A percentile compares a stretch with the other conserved stretches of the same genome.
Conservation (phyloP, 495 filamentous ascomycete species). For the Chaetomium cochliodes region DNA sequence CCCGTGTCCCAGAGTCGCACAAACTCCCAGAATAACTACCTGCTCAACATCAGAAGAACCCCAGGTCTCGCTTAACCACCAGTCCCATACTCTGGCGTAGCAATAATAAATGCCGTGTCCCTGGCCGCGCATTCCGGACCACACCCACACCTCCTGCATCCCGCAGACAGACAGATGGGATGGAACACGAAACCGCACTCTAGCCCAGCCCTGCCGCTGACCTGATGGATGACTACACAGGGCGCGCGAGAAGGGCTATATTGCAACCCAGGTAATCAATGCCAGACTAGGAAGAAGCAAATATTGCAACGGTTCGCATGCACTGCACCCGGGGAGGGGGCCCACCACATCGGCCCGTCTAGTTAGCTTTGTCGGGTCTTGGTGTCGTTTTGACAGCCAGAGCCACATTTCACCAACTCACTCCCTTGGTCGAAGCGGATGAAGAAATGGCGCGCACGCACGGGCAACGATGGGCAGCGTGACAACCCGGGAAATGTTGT, state of each 20-base stretch:
- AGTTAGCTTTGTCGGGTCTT: neutral
- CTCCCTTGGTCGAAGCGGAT: no score
- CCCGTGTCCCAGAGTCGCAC: neutral
- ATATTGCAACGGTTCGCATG: conserved; percentile 6
- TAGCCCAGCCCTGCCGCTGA: neutral
- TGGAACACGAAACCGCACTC: neutral
- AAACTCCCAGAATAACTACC: neutral
- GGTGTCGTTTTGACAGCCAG: neutral
- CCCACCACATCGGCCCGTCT: neutral
- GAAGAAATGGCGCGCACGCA: no score
- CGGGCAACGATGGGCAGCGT: no score
- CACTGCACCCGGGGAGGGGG: neutral
- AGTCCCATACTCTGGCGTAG: no score
- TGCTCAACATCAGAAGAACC: neutral
- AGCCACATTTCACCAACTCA: no score
- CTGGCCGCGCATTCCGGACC: neutral
- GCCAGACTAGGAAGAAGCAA: neutral
- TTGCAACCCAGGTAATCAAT: conserved; percentile 6
- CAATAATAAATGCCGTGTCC: neutral
- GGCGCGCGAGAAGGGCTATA: neutral
- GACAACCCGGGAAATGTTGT: no score
- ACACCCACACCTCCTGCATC: neutral
- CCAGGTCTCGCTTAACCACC: no score
- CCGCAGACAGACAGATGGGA: neutral
- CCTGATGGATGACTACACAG: conserved; percentile 4